Evolutionary conservation across 2,329 filamentous ascomycete species (phyloP).

Genomic region (Thyridium curvatum): DNA sequence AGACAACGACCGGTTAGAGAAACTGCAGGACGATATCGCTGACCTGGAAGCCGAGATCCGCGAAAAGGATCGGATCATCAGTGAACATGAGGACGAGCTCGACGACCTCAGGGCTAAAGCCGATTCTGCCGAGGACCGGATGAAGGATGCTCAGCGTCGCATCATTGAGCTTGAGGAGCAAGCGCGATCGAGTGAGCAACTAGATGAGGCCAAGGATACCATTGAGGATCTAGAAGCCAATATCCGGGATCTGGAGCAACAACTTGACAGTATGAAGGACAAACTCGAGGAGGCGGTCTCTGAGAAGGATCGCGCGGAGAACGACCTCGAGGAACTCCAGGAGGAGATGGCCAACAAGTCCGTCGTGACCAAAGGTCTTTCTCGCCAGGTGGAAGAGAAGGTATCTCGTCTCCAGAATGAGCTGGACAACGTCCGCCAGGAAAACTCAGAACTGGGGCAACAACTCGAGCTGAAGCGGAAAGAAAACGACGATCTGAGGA

Average conservation of each 20-base stretch:
- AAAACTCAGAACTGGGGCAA: constrained; percentile 45
- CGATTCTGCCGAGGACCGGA: constrained; percentile 48
- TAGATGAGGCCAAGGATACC: constrained; percentile 50
- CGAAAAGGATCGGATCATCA: constrained; percentile 67
- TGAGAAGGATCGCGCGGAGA: constrained; percentile 51
- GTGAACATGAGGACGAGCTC: constrained; percentile 65
- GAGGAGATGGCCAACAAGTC: constrained; percentile 78
- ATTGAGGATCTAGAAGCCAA: constrained; percentile 53
- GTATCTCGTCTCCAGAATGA: constrained; percentile 60
- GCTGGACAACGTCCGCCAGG: constrained; percentile 45
- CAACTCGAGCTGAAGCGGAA: constrained; percentile 38
- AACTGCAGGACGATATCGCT: constrained; percentile 65
- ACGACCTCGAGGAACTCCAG: constrained; percentile 59
- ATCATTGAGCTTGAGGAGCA: constrained; percentile 52
- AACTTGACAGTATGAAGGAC: constrained; percentile 48
- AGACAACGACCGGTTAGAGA: constrained; percentile 54
- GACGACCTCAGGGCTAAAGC: constrained; percentile 42
- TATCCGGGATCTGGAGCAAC: constrained; percentile 45
- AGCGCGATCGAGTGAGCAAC: constrained; percentile 41
- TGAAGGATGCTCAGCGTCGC: constrained; percentile 47
- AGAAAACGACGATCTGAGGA: constrained; percentile 38
- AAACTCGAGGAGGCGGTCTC: constrained; percentile 45
- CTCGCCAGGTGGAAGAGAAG: constrained; percentile 69
- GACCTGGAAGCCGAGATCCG: constrained; percentile 71
- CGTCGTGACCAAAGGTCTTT: constrained; percentile 66